Percentiles rank a stretch among this genome's conserved stretches.
phyloP scores from a whole-genome alignment of 768 basidiomycete species.

The Crassisporium funariophilum region DNA sequence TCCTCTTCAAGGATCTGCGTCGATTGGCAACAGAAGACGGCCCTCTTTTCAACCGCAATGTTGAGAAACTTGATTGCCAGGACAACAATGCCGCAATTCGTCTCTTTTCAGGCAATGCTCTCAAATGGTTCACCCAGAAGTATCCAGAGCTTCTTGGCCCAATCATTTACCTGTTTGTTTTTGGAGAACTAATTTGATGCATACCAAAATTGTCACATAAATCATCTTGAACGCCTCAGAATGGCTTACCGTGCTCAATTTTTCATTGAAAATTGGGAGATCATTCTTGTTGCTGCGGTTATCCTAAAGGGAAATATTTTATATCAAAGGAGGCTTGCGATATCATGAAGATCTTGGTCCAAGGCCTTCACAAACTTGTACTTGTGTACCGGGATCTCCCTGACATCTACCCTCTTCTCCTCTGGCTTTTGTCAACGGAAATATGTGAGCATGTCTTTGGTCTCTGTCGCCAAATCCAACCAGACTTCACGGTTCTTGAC shows the following conservation, averaged over 20 bases:
- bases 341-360: neutral
- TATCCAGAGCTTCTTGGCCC: constrained; percentile 27
- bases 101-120: constrained; percentile 34
- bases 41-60: constrained; percentile 28
- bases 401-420: neutral
- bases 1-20: constrained; percentile 21
- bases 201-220: constrained; percentile 33
- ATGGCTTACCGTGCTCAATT: constrained; percentile 31
- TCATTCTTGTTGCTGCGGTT: constrained; percentile 14
- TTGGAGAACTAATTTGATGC: constrained; percentile 41
- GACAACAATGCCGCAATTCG: constrained; percentile 45
- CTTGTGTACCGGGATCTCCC: neutral
- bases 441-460: neutral
- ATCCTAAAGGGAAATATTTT: neutral
- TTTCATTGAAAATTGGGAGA: constrained; percentile 33
- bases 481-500: constrained; percentile 13
- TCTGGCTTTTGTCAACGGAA: neutral
- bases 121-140: constrained; percentile 26
- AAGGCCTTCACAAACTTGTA: neutral
- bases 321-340: neutral
- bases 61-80: constrained; percentile 42
- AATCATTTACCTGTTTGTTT: constrained; percentile 40
- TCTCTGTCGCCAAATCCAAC: neutral
- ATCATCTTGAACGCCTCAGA: constrained; percentile 26
- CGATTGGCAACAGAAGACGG: constrained; percentile 17